Evolutionary conservation across 305 asterid species (phyloP), one percentile per base, ranked within the genome.

Genomic region (Solanum hybrid): DNA sequence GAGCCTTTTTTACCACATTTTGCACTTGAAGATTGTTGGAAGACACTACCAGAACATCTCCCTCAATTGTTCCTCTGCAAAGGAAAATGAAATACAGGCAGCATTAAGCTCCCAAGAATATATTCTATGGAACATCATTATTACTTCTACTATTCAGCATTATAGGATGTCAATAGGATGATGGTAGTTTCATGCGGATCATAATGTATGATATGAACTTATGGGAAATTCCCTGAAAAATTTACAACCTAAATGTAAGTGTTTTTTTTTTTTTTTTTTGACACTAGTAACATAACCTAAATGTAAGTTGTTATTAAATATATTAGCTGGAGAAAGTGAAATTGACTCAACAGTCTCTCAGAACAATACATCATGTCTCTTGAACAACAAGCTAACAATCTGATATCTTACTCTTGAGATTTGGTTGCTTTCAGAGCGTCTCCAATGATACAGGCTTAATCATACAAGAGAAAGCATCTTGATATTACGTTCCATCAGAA

Each of bases 61-160:
- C 99, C 93, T 96, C 91, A 90, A 91, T 93, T 72, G 98, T 96
- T 91, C 99, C 99, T 89, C 99, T 97, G 96, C 94, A 93, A 71
- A 31, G 79, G 90, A 86, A 90, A 89, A 89, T 84, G 82, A 90
- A 17, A 78, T 13, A 60, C 42, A 79, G 60, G 35, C 35, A 46
- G 27, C 79, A 20, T 75, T 35, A 90, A 10, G 27, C 3, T n/a
- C 78, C 38, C 36, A 42, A 34, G 24, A 37, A 46, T 73, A 69
- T 56, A 79, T 38, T 46, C 60, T 40, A 40, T 22, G 31, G 73
- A 87, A 75, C 27, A 29, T 78, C 4, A 2, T 32, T 36, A 12
- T 14, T 60, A 46, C 88, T 32, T 69, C 78, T n/a, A 76, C 20
- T 10, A 7, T 22, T 75, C 85, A 84, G 76, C 13, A 51, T 29